Base-by-base conservation (phyloP, 352 stramenopile genomes). In the Aphanomyces astaci region DNA sequence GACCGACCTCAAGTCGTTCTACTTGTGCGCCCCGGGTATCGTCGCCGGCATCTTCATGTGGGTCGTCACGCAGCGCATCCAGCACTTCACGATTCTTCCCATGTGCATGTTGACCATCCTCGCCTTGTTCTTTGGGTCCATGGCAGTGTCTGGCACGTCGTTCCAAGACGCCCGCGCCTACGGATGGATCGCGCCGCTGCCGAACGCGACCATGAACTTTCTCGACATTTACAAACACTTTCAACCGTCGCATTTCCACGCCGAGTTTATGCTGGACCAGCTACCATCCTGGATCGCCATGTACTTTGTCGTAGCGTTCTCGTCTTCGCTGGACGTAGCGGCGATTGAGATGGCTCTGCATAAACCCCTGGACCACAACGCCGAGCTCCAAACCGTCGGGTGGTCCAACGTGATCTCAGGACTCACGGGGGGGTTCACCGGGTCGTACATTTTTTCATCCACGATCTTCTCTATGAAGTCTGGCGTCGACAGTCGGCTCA, bases 381-480 rank as follows among this genome's bases (percentile, higher is more conserved):
- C 95, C 71, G 97, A 99, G 56, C 76, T 97, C 17, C 85, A 94
- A 63, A 98, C 92, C 30, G 96, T 99, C 5, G 97, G 97, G 1
- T 79, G 98, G 27, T 98, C 88, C 49, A 99, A 99, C 78, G 77
- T 99, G 19, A 72, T 99, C 15, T 98, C 89, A 28, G 97, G 97
- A 4, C 55, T 98, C 39, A 90, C 87, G 0, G 96, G 97, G 22
- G 97, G 97, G 43, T 99, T 98, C 74, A 99, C 96, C 4, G 97
- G 97, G 4, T 98, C 86, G 27, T 99, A 99, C 77, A 99, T 99
- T 72, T 99, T 99, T 76, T 98, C 88, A 27, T 97, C 99, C 81
- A 99, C 95, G 40, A 94, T 95, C 62, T 94, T 95, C 72, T 92
- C 87, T 40, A 75, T 94, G 71, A 86, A 86, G 22, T 81, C 84